Evolutionary conservation across 2,329 filamentous ascomycete genomes (phyloP).

Genomic region (Leptographium radiaticola): DNA sequence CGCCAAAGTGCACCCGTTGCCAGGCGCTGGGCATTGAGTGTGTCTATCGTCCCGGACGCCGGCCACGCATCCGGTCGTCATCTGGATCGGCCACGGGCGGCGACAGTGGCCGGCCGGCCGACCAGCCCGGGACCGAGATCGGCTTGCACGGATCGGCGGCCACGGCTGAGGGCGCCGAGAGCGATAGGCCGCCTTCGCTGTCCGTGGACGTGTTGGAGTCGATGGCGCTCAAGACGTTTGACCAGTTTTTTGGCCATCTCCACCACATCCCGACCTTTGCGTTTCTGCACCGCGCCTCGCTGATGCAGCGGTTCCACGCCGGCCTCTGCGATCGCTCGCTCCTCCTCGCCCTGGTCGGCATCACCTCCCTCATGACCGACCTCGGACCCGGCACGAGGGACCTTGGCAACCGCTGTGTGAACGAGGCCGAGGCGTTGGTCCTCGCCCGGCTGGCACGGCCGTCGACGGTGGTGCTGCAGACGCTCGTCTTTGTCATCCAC

Average conservation of each 20-base stretch:
- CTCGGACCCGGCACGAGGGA: constrained; percentile 36
- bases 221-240: constrained; percentile 38
- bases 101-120: background rate
- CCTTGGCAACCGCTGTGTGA: constrained; percentile 40
- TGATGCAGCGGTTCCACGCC: constrained; percentile 45
- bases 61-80: constrained; percentile 14
- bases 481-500: constrained; percentile 31
- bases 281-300: constrained; percentile 44
- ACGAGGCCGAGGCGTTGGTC: constrained; percentile 40
- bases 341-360: constrained; percentile 40
- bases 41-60: constrained; percentile 37
- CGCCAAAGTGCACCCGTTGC: constrained; percentile 39
- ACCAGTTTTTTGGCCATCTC: constrained; percentile 44
- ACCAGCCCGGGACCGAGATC: background rate
- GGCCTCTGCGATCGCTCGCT: constrained; percentile 42
- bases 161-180: background rate
- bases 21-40: constrained; percentile 41
- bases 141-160: too few relatives aligned
- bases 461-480: constrained; percentile 41
- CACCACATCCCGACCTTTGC: constrained; percentile 47
- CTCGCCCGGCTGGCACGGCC: constrained; percentile 40
- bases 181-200: background rate
- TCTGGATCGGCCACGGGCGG: background rate
- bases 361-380: constrained; percentile 42
- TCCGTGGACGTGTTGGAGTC: constrained; percentile 28